These are phyloP conservation scores for Erodium texanum DNA, from an alignment of 441 rosid genomes.

Conservation along the genomic window DNA sequence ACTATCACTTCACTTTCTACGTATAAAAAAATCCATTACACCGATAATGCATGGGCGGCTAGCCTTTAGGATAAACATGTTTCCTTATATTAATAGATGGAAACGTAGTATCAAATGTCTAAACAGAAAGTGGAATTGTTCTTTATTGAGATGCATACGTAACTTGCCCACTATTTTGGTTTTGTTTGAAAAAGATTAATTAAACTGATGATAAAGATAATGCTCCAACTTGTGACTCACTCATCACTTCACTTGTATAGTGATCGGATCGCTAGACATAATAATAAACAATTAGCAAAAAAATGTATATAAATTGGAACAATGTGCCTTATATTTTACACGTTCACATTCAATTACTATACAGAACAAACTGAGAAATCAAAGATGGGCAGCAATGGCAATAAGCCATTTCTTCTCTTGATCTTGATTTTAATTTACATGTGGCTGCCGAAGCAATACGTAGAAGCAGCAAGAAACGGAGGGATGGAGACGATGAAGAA, in stretches of 20 bases:
- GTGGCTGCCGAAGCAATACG: neutral
- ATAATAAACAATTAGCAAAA: too few species aligned
- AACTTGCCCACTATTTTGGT: neutral
- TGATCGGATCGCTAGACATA: too few species aligned
- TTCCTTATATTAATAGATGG: too few species aligned
- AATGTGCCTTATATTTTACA: neutral
- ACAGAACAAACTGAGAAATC: neutral
- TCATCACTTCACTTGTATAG: neutral
- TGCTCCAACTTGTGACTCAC: neutral
- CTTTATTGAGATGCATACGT: too few species aligned
- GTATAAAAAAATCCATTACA: too few species aligned
- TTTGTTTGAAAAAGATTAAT: neutral
- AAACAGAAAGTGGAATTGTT: too few species aligned
- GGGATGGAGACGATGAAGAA: neutral
- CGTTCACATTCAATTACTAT: neutral
- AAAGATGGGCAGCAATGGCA: neutral
- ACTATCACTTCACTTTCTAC: too few species aligned
- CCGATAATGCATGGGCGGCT: too few species aligned
- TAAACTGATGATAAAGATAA: neutral
- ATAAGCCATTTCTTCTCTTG: neutral
- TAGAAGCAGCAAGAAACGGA: neutral
- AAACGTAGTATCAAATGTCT: too few species aligned
- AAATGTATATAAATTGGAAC: neutral
- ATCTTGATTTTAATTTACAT: neutral
- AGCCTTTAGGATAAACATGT: too few species aligned